phyloP scores from a whole-genome alignment of 2,329 filamentous ascomycete species.

The Botrytis pseudocinerea region DNA sequence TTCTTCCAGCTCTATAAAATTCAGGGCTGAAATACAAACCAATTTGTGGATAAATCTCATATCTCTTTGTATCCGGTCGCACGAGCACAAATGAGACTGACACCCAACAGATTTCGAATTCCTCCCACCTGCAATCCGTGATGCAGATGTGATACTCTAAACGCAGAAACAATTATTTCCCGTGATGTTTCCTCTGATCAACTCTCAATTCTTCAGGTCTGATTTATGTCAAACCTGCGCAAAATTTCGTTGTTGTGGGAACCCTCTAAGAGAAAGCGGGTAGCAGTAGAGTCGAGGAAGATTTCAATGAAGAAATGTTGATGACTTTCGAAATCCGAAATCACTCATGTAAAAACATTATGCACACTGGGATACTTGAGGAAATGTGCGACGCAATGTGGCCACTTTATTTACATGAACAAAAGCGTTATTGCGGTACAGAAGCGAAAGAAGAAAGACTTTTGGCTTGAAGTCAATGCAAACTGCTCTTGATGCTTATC shows the following conservation, averaged over 20 bases:
- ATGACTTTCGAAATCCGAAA: not conserved
- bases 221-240: accelerated
- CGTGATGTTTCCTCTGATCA: not conserved
- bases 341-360: not conserved
- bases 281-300: not conserved
- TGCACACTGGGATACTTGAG: not conserved
- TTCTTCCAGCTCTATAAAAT: no score
- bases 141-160: not conserved
- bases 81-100: not conserved
- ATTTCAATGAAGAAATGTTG: not conserved
- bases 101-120: not conserved
- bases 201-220: not conserved
- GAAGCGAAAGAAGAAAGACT: not conserved
- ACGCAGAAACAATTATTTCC: not conserved
- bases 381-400: not conserved
- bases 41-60: not conserved
- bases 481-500: not conserved
- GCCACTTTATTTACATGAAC: not conserved
- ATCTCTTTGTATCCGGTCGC: not conserved
- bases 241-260: not conserved
- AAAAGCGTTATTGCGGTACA: not conserved
- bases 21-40: no score
- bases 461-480: not conserved
- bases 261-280: not conserved
- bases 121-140: not conserved